A percentile compares a stretch with the other conserved stretches of the same genome.
Evolutionary conservation across 345 rosid genomes (phyloP).

Genomic region (Euphorbia pulcherrima): DNA sequence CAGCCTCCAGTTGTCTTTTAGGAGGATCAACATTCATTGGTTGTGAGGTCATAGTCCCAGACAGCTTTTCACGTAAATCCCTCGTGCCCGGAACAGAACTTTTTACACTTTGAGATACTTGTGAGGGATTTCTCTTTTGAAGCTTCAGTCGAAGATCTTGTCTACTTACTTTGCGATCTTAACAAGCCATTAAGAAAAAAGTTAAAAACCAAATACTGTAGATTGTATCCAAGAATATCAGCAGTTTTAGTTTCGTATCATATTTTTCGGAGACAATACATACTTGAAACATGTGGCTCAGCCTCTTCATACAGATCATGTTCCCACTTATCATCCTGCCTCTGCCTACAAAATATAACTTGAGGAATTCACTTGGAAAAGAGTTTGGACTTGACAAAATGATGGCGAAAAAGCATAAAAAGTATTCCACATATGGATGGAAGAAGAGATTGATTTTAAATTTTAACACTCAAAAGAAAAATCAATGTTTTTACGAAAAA

Average conservation of each 20-base stretch:
- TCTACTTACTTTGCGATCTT: conserved; percentile 63
- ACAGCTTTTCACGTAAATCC: conserved; percentile 88
- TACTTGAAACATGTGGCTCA: conserved; percentile 66
- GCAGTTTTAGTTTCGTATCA: conserved; percentile 27
- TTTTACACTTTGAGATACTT: conserved; percentile 48
- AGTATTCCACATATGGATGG: not conserved
- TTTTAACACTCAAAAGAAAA: not conserved
- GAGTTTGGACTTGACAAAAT: not conserved
- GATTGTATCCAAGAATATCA: conserved; percentile 37
- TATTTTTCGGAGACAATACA: conserved; percentile 34
- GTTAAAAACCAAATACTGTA: conserved; percentile 42
- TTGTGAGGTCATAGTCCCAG: conserved; percentile 67
- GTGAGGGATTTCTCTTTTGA: conserved; percentile 54
- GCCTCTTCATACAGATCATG: conserved; percentile 72
- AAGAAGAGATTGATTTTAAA: not conserved
- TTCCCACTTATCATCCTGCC: conserved; percentile 98
- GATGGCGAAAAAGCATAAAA: not conserved
- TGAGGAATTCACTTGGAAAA: conserved; percentile 5
- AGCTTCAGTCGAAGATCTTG: conserved; percentile 93
- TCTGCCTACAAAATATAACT: conserved; percentile 55
- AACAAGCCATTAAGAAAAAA: conserved; percentile 44
- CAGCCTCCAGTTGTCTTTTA: conserved; percentile 44
- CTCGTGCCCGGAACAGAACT: conserved; percentile 47
- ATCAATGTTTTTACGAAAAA: not conserved
- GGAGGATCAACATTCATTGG: conserved; percentile 47